Conservation (phyloP, 192 early-diverging fungal genomes). For the Coemansia sp. region DNA sequence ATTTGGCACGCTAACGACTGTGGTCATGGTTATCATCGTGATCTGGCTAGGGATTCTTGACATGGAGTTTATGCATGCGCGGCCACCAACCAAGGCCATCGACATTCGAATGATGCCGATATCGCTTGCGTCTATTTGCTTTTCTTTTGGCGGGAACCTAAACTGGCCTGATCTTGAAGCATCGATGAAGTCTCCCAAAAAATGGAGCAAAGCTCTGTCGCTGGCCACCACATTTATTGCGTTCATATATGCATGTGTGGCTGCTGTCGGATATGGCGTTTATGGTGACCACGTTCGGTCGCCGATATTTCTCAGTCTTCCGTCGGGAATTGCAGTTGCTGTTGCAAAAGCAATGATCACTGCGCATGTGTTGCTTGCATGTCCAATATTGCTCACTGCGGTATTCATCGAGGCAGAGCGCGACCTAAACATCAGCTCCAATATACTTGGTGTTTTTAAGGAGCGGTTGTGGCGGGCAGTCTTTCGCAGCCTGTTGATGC, state of each 20-base stretch:
- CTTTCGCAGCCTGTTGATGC: slow-evolving; percentile 61
- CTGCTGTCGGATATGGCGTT: slow-evolving; percentile 70
- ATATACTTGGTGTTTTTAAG: slow-evolving; percentile 16
- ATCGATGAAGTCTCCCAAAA: slow-evolving; percentile 70
- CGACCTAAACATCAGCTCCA: slow-evolving; percentile 57
- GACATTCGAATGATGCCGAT: slow-evolving; percentile 60
- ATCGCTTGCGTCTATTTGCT: slow-evolving; percentile 77
- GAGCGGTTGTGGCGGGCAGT: slow-evolving; percentile 56
- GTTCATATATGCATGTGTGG: slow-evolving; percentile 69
- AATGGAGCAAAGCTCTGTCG: slow-evolving; percentile 68
- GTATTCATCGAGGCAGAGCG: slow-evolving; percentile 74
- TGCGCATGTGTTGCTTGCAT: slow-evolving; percentile 77
- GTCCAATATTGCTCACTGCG: slow-evolving; percentile 74
- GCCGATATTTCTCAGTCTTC: slow-evolving; percentile 70
- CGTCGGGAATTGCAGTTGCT: slow-evolving; percentile 59
- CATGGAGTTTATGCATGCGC: slow-evolving; percentile 9
- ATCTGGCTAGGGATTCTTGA: slow-evolving; percentile 51
- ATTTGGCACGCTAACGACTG: slow-evolving; percentile 73
- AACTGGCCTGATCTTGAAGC: slow-evolving; percentile 83
- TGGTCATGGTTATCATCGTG: slow-evolving; percentile 70
- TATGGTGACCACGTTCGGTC: slow-evolving; percentile 67
- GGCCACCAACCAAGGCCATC: slow-evolving; percentile 40
- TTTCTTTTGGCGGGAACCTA: slow-evolving; percentile 80
- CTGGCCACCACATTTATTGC: slow-evolving; percentile 67
- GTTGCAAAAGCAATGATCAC: slow-evolving; percentile 73